phyloP scores from a whole-genome alignment of 164 flowering plant species.

The Magnolia officinalis region DNA sequence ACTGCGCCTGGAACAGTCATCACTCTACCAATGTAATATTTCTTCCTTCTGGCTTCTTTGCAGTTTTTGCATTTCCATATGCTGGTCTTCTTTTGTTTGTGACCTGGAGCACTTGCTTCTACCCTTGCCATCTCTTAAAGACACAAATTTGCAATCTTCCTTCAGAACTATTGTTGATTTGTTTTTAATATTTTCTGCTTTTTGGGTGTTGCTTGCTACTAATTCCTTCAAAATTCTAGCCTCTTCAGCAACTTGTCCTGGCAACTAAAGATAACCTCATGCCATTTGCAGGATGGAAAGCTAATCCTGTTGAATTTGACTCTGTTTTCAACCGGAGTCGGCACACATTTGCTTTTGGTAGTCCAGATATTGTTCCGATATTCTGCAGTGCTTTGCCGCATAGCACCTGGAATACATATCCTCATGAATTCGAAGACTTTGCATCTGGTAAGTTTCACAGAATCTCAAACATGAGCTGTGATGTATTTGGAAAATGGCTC shows the following conservation, averaged over 20 bases:
- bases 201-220: neutral
- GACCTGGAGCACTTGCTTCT: neutral
- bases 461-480: neutral
- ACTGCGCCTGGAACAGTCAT: neutral
- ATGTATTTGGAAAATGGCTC: neutral
- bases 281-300: slow-evolving; percentile 82
- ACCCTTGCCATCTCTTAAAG: neutral
- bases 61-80: too few relatives aligned
- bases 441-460: slow-evolving; percentile 62
- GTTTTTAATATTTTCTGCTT: neutral
- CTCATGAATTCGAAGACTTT: slow-evolving; percentile 92
- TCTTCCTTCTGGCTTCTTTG: too few relatives aligned
- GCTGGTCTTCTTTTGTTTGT: neutral
- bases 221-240: neutral
- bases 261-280: slow-evolving; percentile 5
- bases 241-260: neutral
- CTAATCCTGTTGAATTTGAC: slow-evolving; percentile 98
- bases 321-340: slow-evolving; percentile 85
- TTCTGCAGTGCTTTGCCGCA: slow-evolving; percentile 90
- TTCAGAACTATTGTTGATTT: neutral
- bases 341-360: slow-evolving; percentile 83
- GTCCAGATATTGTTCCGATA: slow-evolving; percentile 95
- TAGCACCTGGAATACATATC: slow-evolving; percentile 82
- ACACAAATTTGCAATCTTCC: neutral
- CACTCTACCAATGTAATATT: neutral